These are phyloP conservation scores for Yamadazyma triangularis DNA, from an alignment of 1,139 yeast genomes.

Conservation along the genomic window DNA sequence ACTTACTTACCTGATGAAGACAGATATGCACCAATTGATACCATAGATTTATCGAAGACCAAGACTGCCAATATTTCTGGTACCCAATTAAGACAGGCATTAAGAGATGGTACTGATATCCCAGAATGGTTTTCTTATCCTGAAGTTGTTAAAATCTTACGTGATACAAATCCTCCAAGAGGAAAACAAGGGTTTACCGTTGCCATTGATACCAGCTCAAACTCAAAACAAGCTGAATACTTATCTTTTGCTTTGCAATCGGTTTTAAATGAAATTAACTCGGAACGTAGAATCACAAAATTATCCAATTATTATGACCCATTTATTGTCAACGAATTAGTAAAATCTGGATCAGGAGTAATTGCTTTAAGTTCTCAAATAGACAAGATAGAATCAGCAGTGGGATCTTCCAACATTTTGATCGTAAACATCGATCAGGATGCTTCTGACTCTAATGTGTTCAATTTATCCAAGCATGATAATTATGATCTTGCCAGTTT, in stretches of 20 bases:
- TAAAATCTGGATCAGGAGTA: conserved; percentile 88
- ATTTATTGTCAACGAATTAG: conserved; percentile 73
- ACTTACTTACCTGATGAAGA: conserved; percentile 94
- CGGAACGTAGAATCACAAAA: conserved; percentile 80
- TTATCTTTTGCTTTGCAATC: conserved; percentile 83
- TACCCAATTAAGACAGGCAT: conserved; percentile 85
- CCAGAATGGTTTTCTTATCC: conserved; percentile 98
- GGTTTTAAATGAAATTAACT: conserved; percentile 82
- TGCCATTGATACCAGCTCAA: conserved; percentile 43
- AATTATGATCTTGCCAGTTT: conserved; percentile 35
- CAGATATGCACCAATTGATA: conserved; percentile 92
- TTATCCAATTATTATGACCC: conserved; percentile 51
- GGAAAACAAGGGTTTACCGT: conserved; percentile 81
- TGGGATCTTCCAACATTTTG: conserved; percentile 33
- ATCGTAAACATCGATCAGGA: conserved; percentile 15
- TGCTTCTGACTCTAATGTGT: conserved; percentile 9
- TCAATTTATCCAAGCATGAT: conserved; percentile 9
- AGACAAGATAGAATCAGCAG: conserved; percentile 41
- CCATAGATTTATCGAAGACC: conserved; percentile 67
- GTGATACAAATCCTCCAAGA: conserved; percentile 94
- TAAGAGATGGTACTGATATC: conserved; percentile 81
- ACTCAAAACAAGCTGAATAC: conserved; percentile 41
- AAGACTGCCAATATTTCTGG: conserved; percentile 92
- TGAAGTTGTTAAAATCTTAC: conserved; percentile 85
- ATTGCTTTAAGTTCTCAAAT: conserved; percentile 43